phyloP scores from a whole-genome alignment of 2,329 filamentous ascomycete species.

The Macroventuria anomochaeta region DNA sequence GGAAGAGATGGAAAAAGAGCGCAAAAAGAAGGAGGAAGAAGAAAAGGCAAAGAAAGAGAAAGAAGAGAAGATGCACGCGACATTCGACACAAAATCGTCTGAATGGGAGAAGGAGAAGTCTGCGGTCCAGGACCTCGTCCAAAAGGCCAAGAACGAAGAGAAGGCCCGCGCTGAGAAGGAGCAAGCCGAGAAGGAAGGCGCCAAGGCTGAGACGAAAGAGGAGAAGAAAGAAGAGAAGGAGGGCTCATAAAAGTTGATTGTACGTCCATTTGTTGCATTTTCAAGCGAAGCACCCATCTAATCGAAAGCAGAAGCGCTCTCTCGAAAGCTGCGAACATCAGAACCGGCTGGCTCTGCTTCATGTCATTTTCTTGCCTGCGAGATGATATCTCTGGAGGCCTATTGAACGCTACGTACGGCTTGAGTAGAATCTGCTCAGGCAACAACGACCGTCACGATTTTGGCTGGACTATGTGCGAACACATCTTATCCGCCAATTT shows the following conservation, averaged over 20 bases:
- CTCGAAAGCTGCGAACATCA: neutral
- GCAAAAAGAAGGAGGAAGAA: conserved; percentile 78
- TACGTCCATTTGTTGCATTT: neutral
- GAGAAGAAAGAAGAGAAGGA: conserved; percentile 35
- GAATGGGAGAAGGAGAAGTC: conserved; percentile 94
- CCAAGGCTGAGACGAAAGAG: conserved; percentile 60
- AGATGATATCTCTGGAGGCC: neutral
- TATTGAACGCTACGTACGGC: conserved; percentile 32
- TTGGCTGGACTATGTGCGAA: conserved; percentile 1
- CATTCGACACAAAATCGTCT: conserved; percentile 75
- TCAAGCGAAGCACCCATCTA: neutral
- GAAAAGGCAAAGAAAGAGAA: conserved; percentile 76
- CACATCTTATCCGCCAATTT: neutral
- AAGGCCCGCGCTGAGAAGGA: conserved; percentile 50
- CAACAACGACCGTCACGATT: conserved; percentile 28
- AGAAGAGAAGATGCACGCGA: conserved; percentile 77
- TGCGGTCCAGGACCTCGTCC: conserved; percentile 72
- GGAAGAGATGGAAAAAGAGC: conserved; percentile 97
- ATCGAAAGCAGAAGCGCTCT: neutral
- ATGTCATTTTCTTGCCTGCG: neutral
- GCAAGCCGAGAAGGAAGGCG: conserved; percentile 43
- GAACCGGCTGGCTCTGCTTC: neutral
- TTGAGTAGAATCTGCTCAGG: conserved; percentile 5
- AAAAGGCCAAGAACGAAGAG: conserved; percentile 59
- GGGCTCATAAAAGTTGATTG: conserved; percentile 6